A percentile compares a stretch with the other conserved stretches of the same genome.
Evolutionary conservation across 345 rosid genomes (phyloP).

Genomic region (Turnera subulata): DNA sequence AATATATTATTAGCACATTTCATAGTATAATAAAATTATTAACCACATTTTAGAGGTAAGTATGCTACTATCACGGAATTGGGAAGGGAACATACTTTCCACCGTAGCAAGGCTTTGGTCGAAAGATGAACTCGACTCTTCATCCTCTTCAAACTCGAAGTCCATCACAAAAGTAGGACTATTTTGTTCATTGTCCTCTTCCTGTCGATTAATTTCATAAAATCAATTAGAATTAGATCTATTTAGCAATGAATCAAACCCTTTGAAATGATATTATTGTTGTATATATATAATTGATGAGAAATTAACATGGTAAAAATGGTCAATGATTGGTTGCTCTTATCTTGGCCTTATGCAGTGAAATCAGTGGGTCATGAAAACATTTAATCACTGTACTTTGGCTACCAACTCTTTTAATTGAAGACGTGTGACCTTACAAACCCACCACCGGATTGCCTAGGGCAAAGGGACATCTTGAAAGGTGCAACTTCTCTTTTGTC

Average conservation of each 20-base stretch:
- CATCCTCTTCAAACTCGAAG: constrained; percentile 36
- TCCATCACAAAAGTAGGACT: constrained; percentile 56
- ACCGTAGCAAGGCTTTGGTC: constrained; percentile 35
- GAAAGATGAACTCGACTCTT: constrained; percentile 31
- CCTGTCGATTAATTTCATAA: constrained; percentile 22
- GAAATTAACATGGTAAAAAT: too few species aligned
- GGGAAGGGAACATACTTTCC: constrained; percentile 34
- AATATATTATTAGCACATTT: background rate
- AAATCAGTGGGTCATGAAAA: too few species aligned
- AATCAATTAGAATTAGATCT: too few species aligned
- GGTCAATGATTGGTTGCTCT: too few species aligned
- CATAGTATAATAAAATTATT: too few species aligned
- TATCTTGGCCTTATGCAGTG: too few species aligned
- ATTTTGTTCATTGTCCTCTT: constrained; percentile 31
- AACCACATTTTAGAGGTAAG: too few species aligned
- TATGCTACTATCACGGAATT: too few species aligned
- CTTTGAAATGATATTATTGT: too few species aligned
- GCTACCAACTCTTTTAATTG: background rate
- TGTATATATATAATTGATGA: too few species aligned
- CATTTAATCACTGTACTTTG: too few species aligned
- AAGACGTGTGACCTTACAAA: constrained; percentile 1
- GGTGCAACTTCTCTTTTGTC: constrained; percentile 21
- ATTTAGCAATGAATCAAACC: too few species aligned
- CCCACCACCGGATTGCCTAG: constrained; percentile 2
- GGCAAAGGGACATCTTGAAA: constrained; percentile 7